Conservation (phyloP, 73 alveolate species). For the Paramecium sonneborni region DNA sequence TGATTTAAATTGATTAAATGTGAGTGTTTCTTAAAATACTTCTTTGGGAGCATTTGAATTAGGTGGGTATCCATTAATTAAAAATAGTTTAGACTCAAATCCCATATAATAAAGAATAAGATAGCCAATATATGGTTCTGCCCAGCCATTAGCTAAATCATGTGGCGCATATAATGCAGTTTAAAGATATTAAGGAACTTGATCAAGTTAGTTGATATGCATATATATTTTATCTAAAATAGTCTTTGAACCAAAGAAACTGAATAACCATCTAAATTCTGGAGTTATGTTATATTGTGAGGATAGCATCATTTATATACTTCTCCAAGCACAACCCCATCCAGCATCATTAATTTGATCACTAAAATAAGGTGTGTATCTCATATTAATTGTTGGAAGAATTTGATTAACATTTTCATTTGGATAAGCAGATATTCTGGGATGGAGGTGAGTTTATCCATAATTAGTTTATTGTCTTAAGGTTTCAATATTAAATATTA, state of each 20-base stretch:
- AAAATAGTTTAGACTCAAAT: conserved; percentile 1
- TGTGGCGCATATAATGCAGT: not conserved
- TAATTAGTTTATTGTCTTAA: conserved; percentile 1
- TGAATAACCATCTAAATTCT: not conserved
- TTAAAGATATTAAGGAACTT: not conserved
- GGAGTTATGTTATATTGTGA: conserved; percentile 25
- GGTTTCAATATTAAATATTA: not conserved
- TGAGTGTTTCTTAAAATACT: not conserved
- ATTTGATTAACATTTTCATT: not conserved
- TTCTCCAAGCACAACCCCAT: conserved; percentile 61
- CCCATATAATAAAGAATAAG: conserved; percentile 23
- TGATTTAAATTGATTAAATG: not conserved
- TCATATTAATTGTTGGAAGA: not conserved
- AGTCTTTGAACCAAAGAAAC: not conserved
- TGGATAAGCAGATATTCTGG: not conserved
- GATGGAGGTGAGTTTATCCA: not conserved
- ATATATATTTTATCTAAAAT: not conserved
- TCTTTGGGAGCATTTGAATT: conserved; percentile 17
- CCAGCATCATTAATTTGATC: conserved; percentile 32
- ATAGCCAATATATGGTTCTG: conserved; percentile 33
- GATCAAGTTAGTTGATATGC: not conserved
- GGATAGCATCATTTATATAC: conserved; percentile 28
- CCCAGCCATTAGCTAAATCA: conserved; percentile 33
- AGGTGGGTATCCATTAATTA: conserved; percentile 24
- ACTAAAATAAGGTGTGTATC: not conserved